Percentiles rank a stretch among this genome's conserved stretches.
Evolutionary conservation across 2,329 filamentous ascomycete genomes (phyloP).

Genomic region (Pseudogymnoascus sp.): DNA sequence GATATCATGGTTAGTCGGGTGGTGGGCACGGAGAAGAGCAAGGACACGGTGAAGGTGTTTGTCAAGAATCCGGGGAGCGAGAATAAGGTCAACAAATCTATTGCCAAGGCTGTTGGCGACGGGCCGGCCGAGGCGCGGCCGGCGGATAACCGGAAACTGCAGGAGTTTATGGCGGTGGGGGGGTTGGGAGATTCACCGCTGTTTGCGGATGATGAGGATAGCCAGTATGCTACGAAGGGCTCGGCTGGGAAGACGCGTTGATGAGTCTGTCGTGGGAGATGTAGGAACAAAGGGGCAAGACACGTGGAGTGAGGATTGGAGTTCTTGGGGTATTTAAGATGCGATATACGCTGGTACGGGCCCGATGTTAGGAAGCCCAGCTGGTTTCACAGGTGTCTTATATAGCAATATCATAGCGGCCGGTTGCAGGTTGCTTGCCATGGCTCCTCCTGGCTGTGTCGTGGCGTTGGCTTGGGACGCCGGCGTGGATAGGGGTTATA

Average conservation of each 20-base stretch:
- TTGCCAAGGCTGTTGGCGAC: constrained; percentile 26
- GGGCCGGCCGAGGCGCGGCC: constrained; percentile 51
- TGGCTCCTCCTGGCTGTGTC: constrained; percentile 2
- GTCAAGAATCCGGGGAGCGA: constrained; percentile 55
- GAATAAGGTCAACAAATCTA: constrained; percentile 35
- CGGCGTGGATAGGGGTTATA: background rate
- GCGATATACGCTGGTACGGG: constrained; percentile 6
- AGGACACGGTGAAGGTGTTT: constrained; percentile 62
- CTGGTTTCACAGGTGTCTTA: background rate
- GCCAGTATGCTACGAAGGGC: constrained; percentile 34
- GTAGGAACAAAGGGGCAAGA: background rate
- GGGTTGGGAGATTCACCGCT: constrained; percentile 76
- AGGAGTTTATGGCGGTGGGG: constrained; percentile 76
- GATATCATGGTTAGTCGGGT: constrained; percentile 54
- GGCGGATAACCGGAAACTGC: constrained; percentile 54
- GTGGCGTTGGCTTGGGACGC: constrained; percentile 2
- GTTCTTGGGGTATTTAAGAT: background rate
- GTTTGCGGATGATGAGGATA: constrained; percentile 54
- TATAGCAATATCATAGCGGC: constrained; percentile 2
- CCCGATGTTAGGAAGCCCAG: background rate
- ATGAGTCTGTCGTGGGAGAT: background rate
- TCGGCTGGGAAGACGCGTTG: background rate
- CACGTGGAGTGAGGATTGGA: background rate
- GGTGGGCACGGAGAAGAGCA: constrained; percentile 35
- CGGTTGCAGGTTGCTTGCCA: background rate